Percentiles rank a stretch among this genome's conserved stretches.
phyloP scores from a whole-genome alignment of 2,329 filamentous ascomycete species.

The Pseudogymnoascus destructans region DNA sequence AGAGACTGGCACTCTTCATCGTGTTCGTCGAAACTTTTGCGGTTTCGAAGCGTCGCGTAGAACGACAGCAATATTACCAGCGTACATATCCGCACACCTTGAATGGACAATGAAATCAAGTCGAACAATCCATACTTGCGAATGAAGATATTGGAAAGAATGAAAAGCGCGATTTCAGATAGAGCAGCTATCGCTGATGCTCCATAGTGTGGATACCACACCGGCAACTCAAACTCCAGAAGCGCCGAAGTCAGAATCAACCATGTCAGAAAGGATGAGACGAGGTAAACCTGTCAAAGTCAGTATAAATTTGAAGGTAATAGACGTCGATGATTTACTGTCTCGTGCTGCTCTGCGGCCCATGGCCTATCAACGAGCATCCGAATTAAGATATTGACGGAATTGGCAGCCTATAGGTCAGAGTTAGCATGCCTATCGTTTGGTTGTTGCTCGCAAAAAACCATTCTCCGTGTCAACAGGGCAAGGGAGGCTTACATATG shows the following conservation, averaged over 20 bases:
- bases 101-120: constrained; percentile 17
- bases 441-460: neutral
- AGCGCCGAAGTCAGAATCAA: constrained; percentile 45
- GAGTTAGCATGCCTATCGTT: constrained; percentile 11
- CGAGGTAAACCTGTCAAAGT: constrained; percentile 35
- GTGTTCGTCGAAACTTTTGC: constrained; percentile 23
- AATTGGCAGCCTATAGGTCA: constrained; percentile 30
- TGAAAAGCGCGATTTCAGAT: constrained; percentile 39
- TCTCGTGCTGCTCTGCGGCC: constrained; percentile 22
- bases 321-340: constrained; percentile 18
- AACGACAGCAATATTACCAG: constrained; percentile 28
- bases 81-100: constrained; percentile 22
- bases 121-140: constrained; percentile 18
- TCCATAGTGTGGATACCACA: constrained; percentile 52
- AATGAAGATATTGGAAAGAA: constrained; percentile 25
- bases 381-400: constrained; percentile 19
- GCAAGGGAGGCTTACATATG: constrained; percentile 28
- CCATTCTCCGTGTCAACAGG: constrained; percentile 11
- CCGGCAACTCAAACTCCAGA: constrained; percentile 35
- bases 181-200: constrained; percentile 45
- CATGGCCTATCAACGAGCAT: constrained; percentile 17
- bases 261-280: constrained; percentile 53
- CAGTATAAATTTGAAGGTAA: constrained; percentile 10
- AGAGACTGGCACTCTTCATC: constrained; percentile 49
- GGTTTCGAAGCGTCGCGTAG: constrained; percentile 22